Conservation (phyloP, 1,139 yeast genomes). For the Meyerozyma guilliermondii region DNA sequence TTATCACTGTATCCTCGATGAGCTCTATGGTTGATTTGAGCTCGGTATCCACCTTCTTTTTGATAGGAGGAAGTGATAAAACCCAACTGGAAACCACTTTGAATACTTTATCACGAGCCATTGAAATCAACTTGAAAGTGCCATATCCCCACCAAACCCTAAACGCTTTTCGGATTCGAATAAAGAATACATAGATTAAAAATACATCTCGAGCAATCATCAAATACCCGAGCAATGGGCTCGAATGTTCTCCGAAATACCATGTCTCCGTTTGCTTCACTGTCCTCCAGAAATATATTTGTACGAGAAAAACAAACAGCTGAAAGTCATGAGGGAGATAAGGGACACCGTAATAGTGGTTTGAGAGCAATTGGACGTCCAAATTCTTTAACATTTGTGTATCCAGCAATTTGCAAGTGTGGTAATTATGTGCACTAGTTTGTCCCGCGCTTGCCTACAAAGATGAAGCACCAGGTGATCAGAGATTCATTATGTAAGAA, state of each 20-base stretch:
- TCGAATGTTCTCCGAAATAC: neutral
- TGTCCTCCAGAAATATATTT: neutral
- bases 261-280: neutral
- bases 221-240: neutral
- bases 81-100: slow-evolving; percentile 14
- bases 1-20: slow-evolving; percentile 53
- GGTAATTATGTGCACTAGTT: too few species aligned
- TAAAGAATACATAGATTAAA: neutral
- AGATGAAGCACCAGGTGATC: too few species aligned
- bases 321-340: neutral
- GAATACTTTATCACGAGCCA: slow-evolving; percentile 16
- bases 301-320: neutral
- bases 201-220: neutral
- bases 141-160: slow-evolving; percentile 1
- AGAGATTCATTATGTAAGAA: neutral
- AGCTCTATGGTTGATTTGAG: slow-evolving; percentile 41
- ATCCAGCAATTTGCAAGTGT: neutral
- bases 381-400: neutral
- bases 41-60: slow-evolving; percentile 55
- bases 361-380: neutral
- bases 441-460: too few species aligned
- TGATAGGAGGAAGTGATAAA: slow-evolving; percentile 51
- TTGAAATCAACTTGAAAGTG: neutral
- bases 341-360: neutral
- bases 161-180: neutral